Percentiles rank a stretch among this genome's conserved stretches.
Evolutionary conservation across 129 eudicot species (phyloP).

Genomic region (Centrapalus pauciflorus): DNA sequence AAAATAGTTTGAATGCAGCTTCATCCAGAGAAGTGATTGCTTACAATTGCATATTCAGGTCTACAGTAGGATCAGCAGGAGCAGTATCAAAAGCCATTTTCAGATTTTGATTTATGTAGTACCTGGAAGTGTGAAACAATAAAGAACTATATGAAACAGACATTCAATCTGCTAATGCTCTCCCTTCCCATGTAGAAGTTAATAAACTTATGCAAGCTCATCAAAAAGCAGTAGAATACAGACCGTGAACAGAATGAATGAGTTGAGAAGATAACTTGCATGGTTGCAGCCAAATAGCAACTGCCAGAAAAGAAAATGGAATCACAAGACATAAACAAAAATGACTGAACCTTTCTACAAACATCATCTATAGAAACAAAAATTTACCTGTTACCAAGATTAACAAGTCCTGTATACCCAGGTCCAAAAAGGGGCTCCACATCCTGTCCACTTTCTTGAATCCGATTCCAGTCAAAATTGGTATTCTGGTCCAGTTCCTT

Average conservation of each 20-base stretch:
- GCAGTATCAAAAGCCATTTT: constrained; percentile 69
- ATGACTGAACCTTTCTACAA: neutral
- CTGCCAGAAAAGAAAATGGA: constrained; percentile 36
- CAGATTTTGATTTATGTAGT: constrained; percentile 56
- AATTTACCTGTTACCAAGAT: constrained; percentile 94
- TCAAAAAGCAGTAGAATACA: constrained; percentile 14
- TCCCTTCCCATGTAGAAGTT: neutral
- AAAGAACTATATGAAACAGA: constrained; percentile 1
- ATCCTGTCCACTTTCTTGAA: constrained; percentile 91
- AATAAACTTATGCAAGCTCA: neutral
- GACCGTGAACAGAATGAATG: constrained; percentile 70
- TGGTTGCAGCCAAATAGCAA: constrained; percentile 94
- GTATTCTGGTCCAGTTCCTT: constrained; percentile 95
- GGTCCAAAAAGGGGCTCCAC: constrained; percentile 87
- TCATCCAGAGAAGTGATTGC: too few species aligned
- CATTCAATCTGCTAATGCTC: neutral
- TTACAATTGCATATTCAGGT: constrained; percentile 92
- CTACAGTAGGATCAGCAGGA: constrained; percentile 96
- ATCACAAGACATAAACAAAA: constrained; percentile 1
- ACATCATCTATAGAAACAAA: neutral
- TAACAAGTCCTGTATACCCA: constrained; percentile 89
- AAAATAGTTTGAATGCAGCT: too few species aligned
- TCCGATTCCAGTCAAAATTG: constrained; percentile 94
- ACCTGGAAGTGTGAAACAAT: constrained; percentile 40
- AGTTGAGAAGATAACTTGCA: constrained; percentile 90